These are phyloP conservation scores for Cryphonectria nitschkei DNA, from an alignment of 2,329 filamentous ascomycete genomes.

Conservation along the genomic window DNA sequence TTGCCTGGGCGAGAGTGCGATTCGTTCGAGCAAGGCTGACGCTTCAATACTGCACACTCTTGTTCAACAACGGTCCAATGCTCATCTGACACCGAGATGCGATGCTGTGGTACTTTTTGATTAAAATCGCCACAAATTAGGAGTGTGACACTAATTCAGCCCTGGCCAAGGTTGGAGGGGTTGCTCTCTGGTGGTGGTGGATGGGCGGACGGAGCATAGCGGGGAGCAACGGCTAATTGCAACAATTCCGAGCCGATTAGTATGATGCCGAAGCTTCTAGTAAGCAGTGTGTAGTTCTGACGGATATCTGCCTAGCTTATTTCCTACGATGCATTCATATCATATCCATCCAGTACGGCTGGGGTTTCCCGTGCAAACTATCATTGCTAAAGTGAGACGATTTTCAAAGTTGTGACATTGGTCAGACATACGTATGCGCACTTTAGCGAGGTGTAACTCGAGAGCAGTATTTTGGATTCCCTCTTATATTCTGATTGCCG, in stretches of 20 bases:
- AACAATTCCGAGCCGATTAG: neutral
- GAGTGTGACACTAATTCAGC: neutral
- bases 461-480: too few relatives aligned
- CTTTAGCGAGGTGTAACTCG: too few relatives aligned
- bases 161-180: neutral
- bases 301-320: neutral
- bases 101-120: neutral
- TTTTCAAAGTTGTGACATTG: too few relatives aligned
- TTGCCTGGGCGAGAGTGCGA: neutral
- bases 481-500: too few relatives aligned
- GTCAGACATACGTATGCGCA: too few relatives aligned
- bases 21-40: neutral
- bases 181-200: neutral
- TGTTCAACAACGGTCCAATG: neutral
- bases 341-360: too few relatives aligned
- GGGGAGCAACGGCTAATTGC: neutral
- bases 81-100: neutral
- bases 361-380: too few relatives aligned
- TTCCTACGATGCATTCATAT: neutral
- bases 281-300: neutral
- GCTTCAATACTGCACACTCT: neutral
- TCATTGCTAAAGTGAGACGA: too few relatives aligned
- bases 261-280: neutral
- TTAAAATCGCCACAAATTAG: neutral
- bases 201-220: neutral